These are phyloP conservation scores for Cordyceps pruinosa DNA, from an alignment of 2,329 filamentous ascomycete species.

Conservation along the genomic window DNA sequence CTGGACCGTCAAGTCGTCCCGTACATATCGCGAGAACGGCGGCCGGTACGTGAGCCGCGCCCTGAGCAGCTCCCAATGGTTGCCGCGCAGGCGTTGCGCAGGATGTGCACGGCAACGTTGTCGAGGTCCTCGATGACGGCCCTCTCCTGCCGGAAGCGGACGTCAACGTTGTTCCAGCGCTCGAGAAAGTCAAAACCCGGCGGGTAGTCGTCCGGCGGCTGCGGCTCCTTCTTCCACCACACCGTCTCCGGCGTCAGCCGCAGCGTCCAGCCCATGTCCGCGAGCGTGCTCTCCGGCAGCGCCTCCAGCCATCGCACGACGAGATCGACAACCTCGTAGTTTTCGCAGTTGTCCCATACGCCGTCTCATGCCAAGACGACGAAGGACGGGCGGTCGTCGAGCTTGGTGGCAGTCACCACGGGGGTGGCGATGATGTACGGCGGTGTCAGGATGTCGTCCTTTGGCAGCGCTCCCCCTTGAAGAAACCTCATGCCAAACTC, in stretches of 20 bases:
- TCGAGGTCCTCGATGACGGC: slow-evolving; percentile 27
- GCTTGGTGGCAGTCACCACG: slow-evolving; percentile 47
- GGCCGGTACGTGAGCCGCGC: slow-evolving; percentile 62
- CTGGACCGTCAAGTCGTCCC: slow-evolving; percentile 72
- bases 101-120: slow-evolving; percentile 69
- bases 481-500: slow-evolving; percentile 36
- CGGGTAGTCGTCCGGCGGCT: neutral
- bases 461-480: slow-evolving; percentile 24
- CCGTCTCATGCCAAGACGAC: slow-evolving; percentile 54
- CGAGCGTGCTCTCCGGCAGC: neutral
- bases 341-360: slow-evolving; percentile 51
- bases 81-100: slow-evolving; percentile 68
- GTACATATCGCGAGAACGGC: slow-evolving; percentile 53
- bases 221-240: neutral
- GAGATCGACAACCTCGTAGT: slow-evolving; percentile 45
- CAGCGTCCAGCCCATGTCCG: neutral
- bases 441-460: slow-evolving; percentile 40
- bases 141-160: slow-evolving; percentile 5
- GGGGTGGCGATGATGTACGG: slow-evolving; percentile 61
- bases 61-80: slow-evolving; percentile 63
- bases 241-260: neutral
- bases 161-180: slow-evolving; percentile 3
- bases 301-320: slow-evolving; percentile 41
- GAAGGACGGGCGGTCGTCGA: slow-evolving; percentile 39
- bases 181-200: neutral